A percentile compares a stretch with the other conserved stretches of the same genome.
Conservation (phyloP, 306 rosid species). For the Vicia sativa region DNA sequence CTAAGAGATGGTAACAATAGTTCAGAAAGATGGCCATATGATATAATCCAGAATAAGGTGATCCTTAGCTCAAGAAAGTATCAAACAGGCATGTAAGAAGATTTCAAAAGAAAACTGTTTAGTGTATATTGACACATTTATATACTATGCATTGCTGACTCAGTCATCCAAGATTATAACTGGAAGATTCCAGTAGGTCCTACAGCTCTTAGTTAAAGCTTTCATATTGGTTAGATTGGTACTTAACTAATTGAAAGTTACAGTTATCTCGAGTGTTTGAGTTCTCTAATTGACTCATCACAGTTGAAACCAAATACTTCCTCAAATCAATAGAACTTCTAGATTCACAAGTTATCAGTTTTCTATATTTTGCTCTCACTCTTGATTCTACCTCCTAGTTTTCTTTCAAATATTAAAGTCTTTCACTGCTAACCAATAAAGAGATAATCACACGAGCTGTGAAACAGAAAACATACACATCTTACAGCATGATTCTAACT, state of each 20-base stretch:
- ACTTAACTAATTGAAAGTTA: not conserved
- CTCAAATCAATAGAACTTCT: not conserved
- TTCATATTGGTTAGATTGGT: not conserved
- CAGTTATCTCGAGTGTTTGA: not conserved
- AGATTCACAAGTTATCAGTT: constrained; percentile 1
- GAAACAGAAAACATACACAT: constrained; percentile 5
- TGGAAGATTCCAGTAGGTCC: not conserved
- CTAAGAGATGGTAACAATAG: not conserved
- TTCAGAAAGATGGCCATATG: constrained; percentile 7
- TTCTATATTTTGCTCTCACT: not conserved
- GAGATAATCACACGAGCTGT: not conserved
- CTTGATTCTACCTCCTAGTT: not conserved
- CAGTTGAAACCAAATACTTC: not conserved
- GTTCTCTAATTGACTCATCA: not conserved
- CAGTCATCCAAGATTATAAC: not conserved
- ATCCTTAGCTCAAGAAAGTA: constrained; percentile 11
- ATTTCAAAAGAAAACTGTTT: constrained; percentile 9
- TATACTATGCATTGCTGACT: constrained; percentile 4
- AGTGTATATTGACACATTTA: not conserved
- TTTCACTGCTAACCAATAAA: not conserved
- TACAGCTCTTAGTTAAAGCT: not conserved
- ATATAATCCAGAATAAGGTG: constrained; percentile 2
- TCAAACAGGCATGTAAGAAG: constrained; percentile 5
- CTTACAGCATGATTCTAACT: constrained; percentile 17
- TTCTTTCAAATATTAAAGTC: not conserved